These are phyloP conservation scores for Syncephalis plumigaleata DNA, from an alignment of 371 early-diverging fungal genomes.

Conservation along the genomic window DNA sequence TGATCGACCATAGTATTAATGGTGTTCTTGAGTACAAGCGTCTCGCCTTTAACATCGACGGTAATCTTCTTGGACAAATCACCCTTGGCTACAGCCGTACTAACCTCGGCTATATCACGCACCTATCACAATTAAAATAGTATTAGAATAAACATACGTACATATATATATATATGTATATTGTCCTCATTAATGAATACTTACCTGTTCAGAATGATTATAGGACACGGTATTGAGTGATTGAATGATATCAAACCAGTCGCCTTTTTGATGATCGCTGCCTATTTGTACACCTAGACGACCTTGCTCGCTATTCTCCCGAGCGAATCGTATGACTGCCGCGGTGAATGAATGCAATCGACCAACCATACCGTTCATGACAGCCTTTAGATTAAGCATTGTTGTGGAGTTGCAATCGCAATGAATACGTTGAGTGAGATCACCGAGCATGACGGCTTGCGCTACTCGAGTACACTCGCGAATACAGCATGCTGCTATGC, in stretches of 20 bases:
- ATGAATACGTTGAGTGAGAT: constrained; percentile 8
- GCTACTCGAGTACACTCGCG: constrained; percentile 7
- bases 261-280: constrained; percentile 34
- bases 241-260: constrained; percentile 48
- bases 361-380: constrained; percentile 47
- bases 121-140: constrained; percentile 11
- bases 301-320: constrained; percentile 43
- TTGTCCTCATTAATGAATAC: too few species aligned
- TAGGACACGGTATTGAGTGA: constrained; percentile 46
- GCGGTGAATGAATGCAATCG: constrained; percentile 29
- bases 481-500: background rate
- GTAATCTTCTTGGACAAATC: constrained; percentile 48
- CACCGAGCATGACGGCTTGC: constrained; percentile 5
- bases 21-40: constrained; percentile 42
- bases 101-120: constrained; percentile 53
- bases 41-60: constrained; percentile 47
- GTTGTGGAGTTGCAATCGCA: constrained; percentile 7
- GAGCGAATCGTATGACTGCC: constrained; percentile 37
- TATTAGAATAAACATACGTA: too few species aligned
- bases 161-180: too few species aligned
- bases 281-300: constrained; percentile 41
- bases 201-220: constrained; percentile 34
- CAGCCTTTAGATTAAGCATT: constrained; percentile 20
- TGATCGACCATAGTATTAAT: constrained; percentile 48
- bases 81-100: constrained; percentile 49